These are phyloP conservation scores for Zea luxurians DNA, from an alignment of 176 grass and related monocot genomes.

Conservation along the genomic window DNA sequence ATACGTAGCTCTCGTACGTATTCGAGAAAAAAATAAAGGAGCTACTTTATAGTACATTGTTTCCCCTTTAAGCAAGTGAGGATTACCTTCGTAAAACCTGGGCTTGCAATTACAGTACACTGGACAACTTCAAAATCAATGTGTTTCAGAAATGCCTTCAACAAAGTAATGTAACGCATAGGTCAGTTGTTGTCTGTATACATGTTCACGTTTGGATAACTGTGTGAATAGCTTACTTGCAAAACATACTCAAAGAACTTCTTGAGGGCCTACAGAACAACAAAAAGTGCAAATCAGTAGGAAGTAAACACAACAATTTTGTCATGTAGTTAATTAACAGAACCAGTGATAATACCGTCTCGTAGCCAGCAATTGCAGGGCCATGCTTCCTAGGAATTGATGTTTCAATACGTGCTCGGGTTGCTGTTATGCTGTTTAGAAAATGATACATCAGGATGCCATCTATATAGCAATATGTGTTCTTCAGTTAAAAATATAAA, in stretches of 20 bases:
- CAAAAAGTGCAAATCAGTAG: conserved; percentile 40
- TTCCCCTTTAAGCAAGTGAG: conserved; percentile 3
- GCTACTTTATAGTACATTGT: conserved; percentile 7
- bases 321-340: neutral
- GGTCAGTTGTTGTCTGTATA: conserved; percentile 12
- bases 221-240: conserved; percentile 52
- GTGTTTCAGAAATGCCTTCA: conserved; percentile 80
- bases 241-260: conserved; percentile 96
- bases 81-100: conserved; percentile 95
- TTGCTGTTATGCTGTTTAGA: conserved; percentile 80
- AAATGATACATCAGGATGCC: neutral
- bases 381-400: conserved; percentile 93
- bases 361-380: conserved; percentile 95
- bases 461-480: conserved; percentile 9
- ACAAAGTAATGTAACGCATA: conserved; percentile 39
- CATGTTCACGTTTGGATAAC: conserved; percentile 27
- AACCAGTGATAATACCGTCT: conserved; percentile 54
- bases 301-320: conserved; percentile 23
- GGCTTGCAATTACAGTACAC: conserved; percentile 94
- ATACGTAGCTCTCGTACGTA: too few species aligned
- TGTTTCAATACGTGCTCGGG: conserved; percentile 77
- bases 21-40: neutral
- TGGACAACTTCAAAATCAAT: conserved; percentile 82
- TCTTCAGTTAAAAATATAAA: conserved; percentile 9
- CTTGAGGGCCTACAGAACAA: conserved; percentile 78